A percentile compares a stretch with the other conserved stretches of the same genome.
Evolutionary conservation across 441 rosid genomes (phyloP).

Genomic region (Eugenia klotzschiana): DNA sequence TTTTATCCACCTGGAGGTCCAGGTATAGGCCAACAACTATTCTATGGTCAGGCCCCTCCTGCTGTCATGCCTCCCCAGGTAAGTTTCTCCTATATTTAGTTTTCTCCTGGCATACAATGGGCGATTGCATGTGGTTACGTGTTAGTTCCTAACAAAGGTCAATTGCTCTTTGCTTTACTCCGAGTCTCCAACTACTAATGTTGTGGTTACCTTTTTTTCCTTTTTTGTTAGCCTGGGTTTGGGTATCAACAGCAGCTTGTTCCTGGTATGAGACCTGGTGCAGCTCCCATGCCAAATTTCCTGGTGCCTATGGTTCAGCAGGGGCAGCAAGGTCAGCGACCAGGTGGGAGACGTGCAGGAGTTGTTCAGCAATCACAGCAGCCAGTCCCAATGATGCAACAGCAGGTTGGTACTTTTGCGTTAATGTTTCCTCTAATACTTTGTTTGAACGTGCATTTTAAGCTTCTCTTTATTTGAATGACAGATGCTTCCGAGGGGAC

Average conservation of each 20-base stretch:
- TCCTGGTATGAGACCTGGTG: slow-evolving; percentile 72
- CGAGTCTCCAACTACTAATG: background rate
- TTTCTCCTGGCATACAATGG: background rate
- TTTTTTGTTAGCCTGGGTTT: slow-evolving; percentile 34
- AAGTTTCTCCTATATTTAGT: background rate
- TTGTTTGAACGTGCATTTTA: background rate
- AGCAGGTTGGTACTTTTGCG: slow-evolving; percentile 23
- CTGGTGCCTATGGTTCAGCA: slow-evolving; percentile 59
- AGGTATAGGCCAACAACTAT: slow-evolving; percentile 57
- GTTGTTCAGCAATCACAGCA: slow-evolving; percentile 51
- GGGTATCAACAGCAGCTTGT: slow-evolving; percentile 73
- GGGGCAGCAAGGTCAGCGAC: slow-evolving; percentile 60
- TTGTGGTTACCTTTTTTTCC: background rate
- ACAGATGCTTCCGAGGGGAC: slow-evolving; percentile 74
- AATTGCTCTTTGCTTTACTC: background rate
- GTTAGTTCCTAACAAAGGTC: background rate
- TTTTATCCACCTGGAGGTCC: slow-evolving; percentile 65
- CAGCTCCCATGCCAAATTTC: slow-evolving; percentile 52
- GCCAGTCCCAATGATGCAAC: slow-evolving; percentile 58
- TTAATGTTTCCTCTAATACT: background rate
- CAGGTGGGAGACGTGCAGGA: slow-evolving; percentile 53
- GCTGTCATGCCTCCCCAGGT: slow-evolving; percentile 60
- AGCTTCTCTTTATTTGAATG: background rate
- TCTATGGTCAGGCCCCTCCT: slow-evolving; percentile 78
- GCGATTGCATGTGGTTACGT: background rate